Evolutionary conservation across 2,329 filamentous ascomycete species (phyloP).

Genomic region (Magnaporthiopsis rhizophila): DNA sequence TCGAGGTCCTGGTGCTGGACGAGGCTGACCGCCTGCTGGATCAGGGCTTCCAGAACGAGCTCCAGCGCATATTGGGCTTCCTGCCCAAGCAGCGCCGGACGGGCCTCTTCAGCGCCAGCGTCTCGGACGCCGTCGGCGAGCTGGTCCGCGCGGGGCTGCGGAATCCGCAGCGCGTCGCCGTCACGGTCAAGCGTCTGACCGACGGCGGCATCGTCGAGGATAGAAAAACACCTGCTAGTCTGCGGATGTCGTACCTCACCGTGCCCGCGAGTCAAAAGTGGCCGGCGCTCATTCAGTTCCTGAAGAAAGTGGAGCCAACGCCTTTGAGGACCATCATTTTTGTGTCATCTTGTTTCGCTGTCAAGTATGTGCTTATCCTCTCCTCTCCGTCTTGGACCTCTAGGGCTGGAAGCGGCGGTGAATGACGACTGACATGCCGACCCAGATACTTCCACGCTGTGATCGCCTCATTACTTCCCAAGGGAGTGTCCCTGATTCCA

Average conservation of each 20-base stretch:
- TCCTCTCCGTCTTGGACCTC: not conserved
- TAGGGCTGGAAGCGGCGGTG: not conserved
- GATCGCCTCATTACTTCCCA: conserved; percentile 63
- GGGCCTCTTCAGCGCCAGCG: conserved; percentile 87
- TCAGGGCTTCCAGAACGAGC: conserved; percentile 84
- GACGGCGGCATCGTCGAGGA: conserved; percentile 63
- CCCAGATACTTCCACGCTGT: conserved; percentile 58
- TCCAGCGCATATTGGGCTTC: conserved; percentile 75
- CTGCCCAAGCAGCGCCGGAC: conserved; percentile 91
- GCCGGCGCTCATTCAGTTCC: conserved; percentile 61
- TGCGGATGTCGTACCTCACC: conserved; percentile 83
- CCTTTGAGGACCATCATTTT: conserved; percentile 88
- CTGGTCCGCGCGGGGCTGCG: conserved; percentile 85
- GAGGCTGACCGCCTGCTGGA: conserved; percentile 91
- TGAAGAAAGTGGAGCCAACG: conserved; percentile 59
- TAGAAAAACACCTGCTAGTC: conserved; percentile 78
- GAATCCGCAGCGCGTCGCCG: conserved; percentile 90
- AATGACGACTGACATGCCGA: not conserved
- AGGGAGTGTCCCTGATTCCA: conserved; percentile 62
- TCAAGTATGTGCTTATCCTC: conserved; percentile 58
- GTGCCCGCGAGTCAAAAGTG: conserved; percentile 73
- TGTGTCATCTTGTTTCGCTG: conserved; percentile 85
- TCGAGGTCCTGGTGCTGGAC: conserved; percentile 87
- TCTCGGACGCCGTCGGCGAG: conserved; percentile 91
- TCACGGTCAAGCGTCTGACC: conserved; percentile 71